Base-by-base conservation (phyloP, 306 rosid species). In the Abrus pulchellus region DNA sequence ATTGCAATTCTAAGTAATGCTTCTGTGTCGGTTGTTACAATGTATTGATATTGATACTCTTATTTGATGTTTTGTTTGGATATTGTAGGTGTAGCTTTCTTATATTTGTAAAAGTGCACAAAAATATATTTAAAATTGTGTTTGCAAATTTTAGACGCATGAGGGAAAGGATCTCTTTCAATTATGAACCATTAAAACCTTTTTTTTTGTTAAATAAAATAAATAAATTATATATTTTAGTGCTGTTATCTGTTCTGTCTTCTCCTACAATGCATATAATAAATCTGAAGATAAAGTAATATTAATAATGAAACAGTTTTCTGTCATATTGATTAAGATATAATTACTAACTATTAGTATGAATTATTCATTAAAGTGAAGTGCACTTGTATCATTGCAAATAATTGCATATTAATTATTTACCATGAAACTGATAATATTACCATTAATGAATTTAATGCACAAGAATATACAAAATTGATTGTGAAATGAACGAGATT, bases 1-100 rank as follows among this genome's bases (percentile, higher is more conserved):
- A 27, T 41, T 77, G 76, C 40, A 30, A 66, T 60, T 38, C 28
- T 32, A 45, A 75, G 52, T 9, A 29, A 36, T 38, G 3, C 59
- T 53, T 75, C 41, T 85, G 12, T 27, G 43, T 34, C 34, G 36
- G 11, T 47, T 78, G 33, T 56, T 73, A 29, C 6, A 0, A 32
- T 59, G 52, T 71, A 52, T 65, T 75, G 69, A 61, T 53, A 43
- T 59, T 57, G 61, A 72, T 45, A 43, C 9, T 52, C 53, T 75
- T 3, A 7, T 74, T 3, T 81, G 49, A 34, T 40, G 3, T 33
- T 74, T 64, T 59, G 78, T 36, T 53, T n/a, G 6, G 74, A 49
- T 9, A 30, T 75, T 52, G 3, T 49, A 11, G 66, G 68, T 52
- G 3, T 49, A 11, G 66, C 63, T 79, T 70, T 34, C 48, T 54